Conservation (phyloP, 2,329 filamentous ascomycete genomes). For the Aspergillus fischeri region DNA sequence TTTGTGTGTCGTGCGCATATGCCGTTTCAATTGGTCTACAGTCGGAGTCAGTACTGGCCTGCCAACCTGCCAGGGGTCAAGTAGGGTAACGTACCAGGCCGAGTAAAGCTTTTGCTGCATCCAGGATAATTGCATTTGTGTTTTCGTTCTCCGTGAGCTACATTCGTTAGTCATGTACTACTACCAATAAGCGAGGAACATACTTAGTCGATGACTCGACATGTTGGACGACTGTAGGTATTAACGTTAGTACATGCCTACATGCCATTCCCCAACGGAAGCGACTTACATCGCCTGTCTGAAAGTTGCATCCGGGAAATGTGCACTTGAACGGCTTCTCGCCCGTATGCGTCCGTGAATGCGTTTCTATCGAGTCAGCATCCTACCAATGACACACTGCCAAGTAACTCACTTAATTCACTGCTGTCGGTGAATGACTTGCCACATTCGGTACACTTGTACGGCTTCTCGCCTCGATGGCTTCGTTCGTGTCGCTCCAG, state of each 20-base stretch:
- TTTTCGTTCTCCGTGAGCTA: constrained; percentile 39
- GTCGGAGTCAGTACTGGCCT: constrained; percentile 7
- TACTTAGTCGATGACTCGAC: constrained; percentile 43
- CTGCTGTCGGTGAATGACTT: constrained; percentile 44
- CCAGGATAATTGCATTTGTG: constrained; percentile 39
- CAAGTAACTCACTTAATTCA: constrained; percentile 35
- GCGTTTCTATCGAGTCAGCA: constrained; percentile 36
- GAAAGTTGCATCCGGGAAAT: constrained; percentile 40
- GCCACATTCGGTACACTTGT: constrained; percentile 38
- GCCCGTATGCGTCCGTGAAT: constrained; percentile 40
- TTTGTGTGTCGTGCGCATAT: constrained; percentile 37
- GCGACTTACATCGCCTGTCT: constrained; percentile 40
- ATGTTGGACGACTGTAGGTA: constrained; percentile 39
- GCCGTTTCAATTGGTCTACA: constrained; percentile 40
- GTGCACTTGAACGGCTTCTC: constrained; percentile 44
- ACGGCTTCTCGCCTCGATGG: constrained; percentile 43
- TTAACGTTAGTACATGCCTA: background rate
- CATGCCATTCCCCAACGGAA: background rate
- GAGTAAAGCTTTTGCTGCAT: constrained; percentile 42
- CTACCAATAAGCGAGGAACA: constrained; percentile 6
- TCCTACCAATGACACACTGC: background rate
- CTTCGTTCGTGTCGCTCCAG: constrained; percentile 43
- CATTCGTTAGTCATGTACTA: constrained; percentile 6
- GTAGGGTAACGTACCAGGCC: constrained; percentile 32
- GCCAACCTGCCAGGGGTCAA: too few species aligned